Evolutionary conservation across 352 stramenopile genomes (phyloP).

Genomic region (Thraustochytrium striatum): DNA sequence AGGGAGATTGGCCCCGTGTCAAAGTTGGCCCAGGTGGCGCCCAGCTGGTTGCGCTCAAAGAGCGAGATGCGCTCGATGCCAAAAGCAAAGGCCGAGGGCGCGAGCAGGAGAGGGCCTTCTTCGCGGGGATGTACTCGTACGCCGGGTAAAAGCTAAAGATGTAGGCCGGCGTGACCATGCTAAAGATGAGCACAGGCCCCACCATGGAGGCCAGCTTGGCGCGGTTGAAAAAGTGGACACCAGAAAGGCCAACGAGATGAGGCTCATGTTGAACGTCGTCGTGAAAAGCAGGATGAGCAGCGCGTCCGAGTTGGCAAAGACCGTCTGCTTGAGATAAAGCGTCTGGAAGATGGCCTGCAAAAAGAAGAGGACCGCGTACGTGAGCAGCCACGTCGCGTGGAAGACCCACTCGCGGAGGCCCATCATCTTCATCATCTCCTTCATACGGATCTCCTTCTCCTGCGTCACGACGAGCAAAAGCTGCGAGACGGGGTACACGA

Average conservation of each 20-base stretch:
- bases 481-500: conserved; percentile 50
- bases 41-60: conserved; percentile 43
- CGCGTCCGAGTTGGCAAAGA: conserved; percentile 44
- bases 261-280: conserved; percentile 27
- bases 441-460: conserved; percentile 52
- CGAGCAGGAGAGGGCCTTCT: conserved; percentile 38
- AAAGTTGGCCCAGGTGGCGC: conserved; percentile 41
- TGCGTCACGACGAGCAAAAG: conserved; percentile 47
- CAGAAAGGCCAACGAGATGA: conserved; percentile 36
- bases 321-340: neutral
- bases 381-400: conserved; percentile 47
- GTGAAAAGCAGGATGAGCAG: conserved; percentile 47
- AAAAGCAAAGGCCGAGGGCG: conserved; percentile 43
- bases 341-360: conserved; percentile 11
- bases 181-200: conserved; percentile 8
- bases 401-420: conserved; percentile 44
- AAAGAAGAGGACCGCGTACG: conserved; percentile 42
- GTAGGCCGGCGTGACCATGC: conserved; percentile 7
- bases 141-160: conserved; percentile 34
- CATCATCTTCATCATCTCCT: conserved; percentile 49
- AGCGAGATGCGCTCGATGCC: conserved; percentile 30
- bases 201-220: conserved; percentile 47
- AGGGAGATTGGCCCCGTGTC: conserved; percentile 14
- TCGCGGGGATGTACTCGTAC: conserved; percentile 4
- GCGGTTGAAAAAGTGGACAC: conserved; percentile 47